Evolutionary conservation across 2,329 filamentous ascomycete species (phyloP).

Genomic region (Aspergillus phoenicis): DNA sequence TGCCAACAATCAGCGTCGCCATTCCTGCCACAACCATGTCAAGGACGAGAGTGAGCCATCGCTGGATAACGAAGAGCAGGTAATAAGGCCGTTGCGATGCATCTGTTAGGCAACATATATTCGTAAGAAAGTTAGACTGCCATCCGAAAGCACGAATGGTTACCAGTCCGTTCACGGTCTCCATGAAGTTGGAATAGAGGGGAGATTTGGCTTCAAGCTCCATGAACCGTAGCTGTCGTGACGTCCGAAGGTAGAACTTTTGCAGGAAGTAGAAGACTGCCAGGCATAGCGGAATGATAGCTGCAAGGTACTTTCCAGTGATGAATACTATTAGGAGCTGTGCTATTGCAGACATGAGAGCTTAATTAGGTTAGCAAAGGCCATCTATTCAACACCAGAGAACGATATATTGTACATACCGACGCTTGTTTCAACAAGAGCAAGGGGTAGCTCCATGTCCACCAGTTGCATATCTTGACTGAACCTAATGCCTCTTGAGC

Average conservation of each 20-base stretch:
- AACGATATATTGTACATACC: background rate
- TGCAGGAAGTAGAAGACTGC: constrained; percentile 52
- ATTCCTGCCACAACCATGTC: constrained; percentile 47
- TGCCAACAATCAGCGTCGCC: constrained; percentile 45
- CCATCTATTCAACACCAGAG: too few relatives aligned
- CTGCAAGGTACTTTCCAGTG: constrained; percentile 8
- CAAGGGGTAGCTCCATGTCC: constrained; percentile 20
- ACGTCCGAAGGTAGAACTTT: constrained; percentile 58
- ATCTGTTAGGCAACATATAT: constrained; percentile 43
- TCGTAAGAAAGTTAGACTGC: constrained; percentile 43
- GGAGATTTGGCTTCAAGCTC: constrained; percentile 57
- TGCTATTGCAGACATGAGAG: constrained; percentile 7
- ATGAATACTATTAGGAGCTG: constrained; percentile 7
- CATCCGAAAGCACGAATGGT: constrained; percentile 57
- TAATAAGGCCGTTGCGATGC: constrained; percentile 49
- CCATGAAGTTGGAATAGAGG: constrained; percentile 56
- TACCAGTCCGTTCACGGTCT: constrained; percentile 52
- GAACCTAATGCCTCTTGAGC: constrained; percentile 14
- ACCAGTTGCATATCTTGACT: constrained; percentile 18
- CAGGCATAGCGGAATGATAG: constrained; percentile 47
- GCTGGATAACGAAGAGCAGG: constrained; percentile 47
- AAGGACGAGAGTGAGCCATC: constrained; percentile 48
- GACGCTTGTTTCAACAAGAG: constrained; percentile 10
- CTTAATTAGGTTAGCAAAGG: background rate
- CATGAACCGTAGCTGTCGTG: constrained; percentile 53